Evolutionary conservation across 116 monocot species (phyloP).

Genomic region (Dioscorea cayenensis): DNA sequence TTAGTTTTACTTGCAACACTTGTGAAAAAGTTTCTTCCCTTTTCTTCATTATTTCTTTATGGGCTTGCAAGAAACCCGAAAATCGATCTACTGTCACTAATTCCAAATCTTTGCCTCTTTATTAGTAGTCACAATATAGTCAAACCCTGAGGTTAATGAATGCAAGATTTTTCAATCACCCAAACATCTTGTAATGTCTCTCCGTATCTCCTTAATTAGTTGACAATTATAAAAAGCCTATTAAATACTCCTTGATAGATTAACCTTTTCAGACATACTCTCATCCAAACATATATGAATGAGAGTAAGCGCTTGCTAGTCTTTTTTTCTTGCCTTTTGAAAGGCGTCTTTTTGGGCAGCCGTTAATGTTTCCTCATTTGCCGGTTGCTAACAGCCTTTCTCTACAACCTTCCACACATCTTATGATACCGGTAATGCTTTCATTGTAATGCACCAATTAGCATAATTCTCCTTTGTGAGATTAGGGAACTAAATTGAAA

Average conservation of each 20-base stretch:
- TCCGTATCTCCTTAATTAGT: conserved; percentile 1
- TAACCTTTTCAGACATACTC: conserved; percentile 3
- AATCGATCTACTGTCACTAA: neutral
- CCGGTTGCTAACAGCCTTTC: neutral
- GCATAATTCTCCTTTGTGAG: conserved; percentile 14
- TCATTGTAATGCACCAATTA: neutral
- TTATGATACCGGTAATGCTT: neutral
- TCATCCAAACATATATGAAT: conserved; percentile 5
- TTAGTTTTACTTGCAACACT: too few relatives aligned
- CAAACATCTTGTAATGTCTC: neutral
- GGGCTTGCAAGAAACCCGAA: neutral
- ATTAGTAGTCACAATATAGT: neutral
- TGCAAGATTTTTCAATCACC: neutral
- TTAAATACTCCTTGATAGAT: conserved; percentile 6
- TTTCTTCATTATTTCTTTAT: neutral
- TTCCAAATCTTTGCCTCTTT: neutral
- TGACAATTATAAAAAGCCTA: neutral
- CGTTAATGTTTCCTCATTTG: neutral
- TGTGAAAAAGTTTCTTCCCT: neutral
- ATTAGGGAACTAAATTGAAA: too few relatives aligned
- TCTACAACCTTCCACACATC: conserved; percentile 4
- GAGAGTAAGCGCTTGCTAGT: neutral
- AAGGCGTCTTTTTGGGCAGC: neutral
- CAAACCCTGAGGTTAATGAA: neutral
- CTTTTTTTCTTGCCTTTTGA: conserved; percentile 5